Base-by-base conservation (phyloP, 345 rosid species). In the Eucalyptus curtisii region DNA sequence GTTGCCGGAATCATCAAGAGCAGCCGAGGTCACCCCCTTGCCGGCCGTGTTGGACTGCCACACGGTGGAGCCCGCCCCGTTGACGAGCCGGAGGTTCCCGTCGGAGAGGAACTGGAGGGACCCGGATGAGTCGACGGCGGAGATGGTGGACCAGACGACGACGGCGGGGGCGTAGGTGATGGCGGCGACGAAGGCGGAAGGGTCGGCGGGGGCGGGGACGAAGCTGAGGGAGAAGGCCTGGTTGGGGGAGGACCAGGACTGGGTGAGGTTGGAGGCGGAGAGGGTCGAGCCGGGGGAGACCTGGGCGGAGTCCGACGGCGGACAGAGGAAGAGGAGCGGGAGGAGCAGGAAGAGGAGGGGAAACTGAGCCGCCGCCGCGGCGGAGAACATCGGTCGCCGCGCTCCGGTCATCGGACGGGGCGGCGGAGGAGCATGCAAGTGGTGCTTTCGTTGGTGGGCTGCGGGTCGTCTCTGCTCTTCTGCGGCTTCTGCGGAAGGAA, bases 11-110 rank as follows among this genome's bases (percentile, higher is more conserved):
- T 94, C 94, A 16, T 94, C 93, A 48, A 96, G 87, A 3, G 92
- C 82, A 64, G 95, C 96, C 37, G 96, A 91, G 88, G 92, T 17
- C 52, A 93, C 95, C n/a, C 94, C 96, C 33, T 24, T 90, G 31
- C 86, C 61, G 47, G 91, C 52, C 20, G 94, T 95, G 88, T 86
- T 49, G 79, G 96, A 93, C 86, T 93, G 91, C 97, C 97, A 96
- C 84, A 94, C 87, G 61, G 90, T 76, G 66, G 95, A 55, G 42
- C 95, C 96, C 52, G 96, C 92, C 91, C 94, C 93, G 91, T 90
- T 93, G 89, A 93, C n/a, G 53, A 96, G 97, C 59, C 92, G 94
- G 91, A 95, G 94, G 64, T 92, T 85, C 37, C 98, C 98, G 68
- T 87, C 59, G 91, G 93, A 44, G 91, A 89, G 93, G 81, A 95